Evolutionary conservation across 1,284 basidiomycete genomes (phyloP), one percentile per base, ranked within the genome.

Genomic region (Earliella scabrosa): DNA sequence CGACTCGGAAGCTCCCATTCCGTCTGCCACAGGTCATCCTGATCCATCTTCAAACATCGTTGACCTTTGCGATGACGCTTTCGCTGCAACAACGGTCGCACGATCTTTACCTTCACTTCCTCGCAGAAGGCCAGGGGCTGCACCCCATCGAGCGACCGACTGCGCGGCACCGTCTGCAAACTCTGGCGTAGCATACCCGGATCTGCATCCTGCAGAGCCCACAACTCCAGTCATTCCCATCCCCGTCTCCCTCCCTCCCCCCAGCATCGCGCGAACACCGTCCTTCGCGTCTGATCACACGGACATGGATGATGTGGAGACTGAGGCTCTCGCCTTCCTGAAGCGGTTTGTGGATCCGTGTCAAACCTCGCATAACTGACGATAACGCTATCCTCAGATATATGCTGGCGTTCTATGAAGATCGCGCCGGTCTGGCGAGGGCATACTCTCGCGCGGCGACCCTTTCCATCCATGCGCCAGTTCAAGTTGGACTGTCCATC

Each of bases 391-490:
- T n/a, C 32, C 26, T 11, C 57, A 70, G 68, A 10, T 70, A 65
- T 52, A 55, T 69, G 27, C 11, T 29, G n/a, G 35, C 50, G 4
- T 70, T 66, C 53, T 54, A 61, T 35, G 14, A 23, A 13, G 65
- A 69, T 47, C 68, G 70, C 48, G 50, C 66, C 1, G 44, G 54
- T 21, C 63, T 71, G 6, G 65, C 64, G 0, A 54, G 56, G 23
- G 68, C 68, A 16, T 71, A 70, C 59, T 61, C 65, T 0, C 65
- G 50, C 26, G 20, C 49, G 16, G 70, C 68, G 2, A 63, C 63
- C 2, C 66, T 69, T 48, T 69, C 70, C 27, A 39, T 63, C 20
- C 32, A 27, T n/a, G n/a, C n/a, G n/a, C n/a, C n/a, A n/a, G n/a
- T n/a, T n/a, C n/a, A n/a, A n/a, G n/a, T n/a, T n/a, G n/a, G n/a